phyloP scores from a whole-genome alignment of 352 stramenopile species.

The Globisporangium middletonii region DNA sequence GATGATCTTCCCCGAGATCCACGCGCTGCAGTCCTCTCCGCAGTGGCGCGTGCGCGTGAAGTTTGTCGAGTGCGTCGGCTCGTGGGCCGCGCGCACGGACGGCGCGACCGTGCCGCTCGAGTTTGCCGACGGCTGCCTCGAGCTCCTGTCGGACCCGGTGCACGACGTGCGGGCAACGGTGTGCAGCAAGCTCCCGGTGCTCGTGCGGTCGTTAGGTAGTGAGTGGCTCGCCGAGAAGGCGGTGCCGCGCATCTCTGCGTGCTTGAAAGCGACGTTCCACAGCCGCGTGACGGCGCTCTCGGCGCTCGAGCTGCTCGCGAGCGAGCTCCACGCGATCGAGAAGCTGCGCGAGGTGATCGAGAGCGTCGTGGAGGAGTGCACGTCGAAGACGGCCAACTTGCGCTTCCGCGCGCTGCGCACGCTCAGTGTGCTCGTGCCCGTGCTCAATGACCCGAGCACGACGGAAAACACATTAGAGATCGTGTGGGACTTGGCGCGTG shows the following conservation, averaged over 20 bases:
- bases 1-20: slow-evolving; percentile 69
- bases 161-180: slow-evolving; percentile 65
- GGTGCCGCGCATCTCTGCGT: slow-evolving; percentile 49
- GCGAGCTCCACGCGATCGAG: slow-evolving; percentile 55
- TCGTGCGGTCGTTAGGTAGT: slow-evolving; percentile 65
- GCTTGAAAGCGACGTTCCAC: slow-evolving; percentile 72
- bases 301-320: slow-evolving; percentile 59
- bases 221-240: slow-evolving; percentile 75
- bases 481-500: slow-evolving; percentile 50
- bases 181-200: slow-evolving; percentile 52
- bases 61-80: slow-evolving; percentile 79
- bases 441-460: slow-evolving; percentile 57
- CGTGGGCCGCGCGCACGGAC: slow-evolving; percentile 69
- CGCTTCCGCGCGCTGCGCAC: slow-evolving; percentile 77
- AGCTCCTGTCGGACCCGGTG: slow-evolving; percentile 60
- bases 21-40: slow-evolving; percentile 53
- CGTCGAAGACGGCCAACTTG: slow-evolving; percentile 73
- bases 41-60: slow-evolving; percentile 84
- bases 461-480: slow-evolving; percentile 73
- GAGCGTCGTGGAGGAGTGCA: slow-evolving; percentile 67
- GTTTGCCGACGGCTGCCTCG: slow-evolving; percentile 67
- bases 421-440: slow-evolving; percentile 51
- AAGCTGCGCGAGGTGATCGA: slow-evolving; percentile 64
- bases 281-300: slow-evolving; percentile 57
- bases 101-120: slow-evolving; percentile 46